Base-by-base conservation (phyloP, 169 alveolate genomes). In the Plasmodium gallinaceum region DNA sequence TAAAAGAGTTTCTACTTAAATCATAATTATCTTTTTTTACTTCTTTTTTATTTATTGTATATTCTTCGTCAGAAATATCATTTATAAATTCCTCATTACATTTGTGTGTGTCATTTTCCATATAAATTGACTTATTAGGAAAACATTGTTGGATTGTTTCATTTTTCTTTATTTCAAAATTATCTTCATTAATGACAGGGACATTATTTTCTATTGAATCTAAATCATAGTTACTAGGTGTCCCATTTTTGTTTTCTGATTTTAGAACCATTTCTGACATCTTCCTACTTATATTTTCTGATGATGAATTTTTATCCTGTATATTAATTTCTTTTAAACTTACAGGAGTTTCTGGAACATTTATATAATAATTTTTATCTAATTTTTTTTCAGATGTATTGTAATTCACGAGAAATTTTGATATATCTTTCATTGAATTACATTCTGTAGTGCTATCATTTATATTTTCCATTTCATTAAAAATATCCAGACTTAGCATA, bases 381-480 rank as follows among this genome's bases (percentile, higher is more conserved):
- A 24, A 45, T n/a, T 58, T 64, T 22, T 48, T 46, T 18, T 52
- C 54, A 7, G 54, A 42, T 7, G 69, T 26, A 8, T 64, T 5
- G 12, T 64, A 42, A 20, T 65, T 62, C n/a, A 26, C 14, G 20
- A 26, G 37, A 16, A 37, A 65, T 39, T 39, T 51, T 12, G 70
- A 69, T 5, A 78, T 18, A 43, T 78, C 76, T 26, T 37, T 78
- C n/a, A 78, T 54, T 7, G 80, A 64, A 42, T 66, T 26, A 48
- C 76, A 78, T 7, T 78, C 89, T 5, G 76, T 52, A 10, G 89
- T 78, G 16, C 61, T 78, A 42, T 78, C 89, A 78, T 78, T 78
- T 43, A 48, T 20, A 78, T 65, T 64, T 51, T 78, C 89, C n/a
- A 39, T 65, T 16, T 78, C 89, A 26, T 78, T 78, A 57, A 26